Evolutionary conservation across 768 basidiomycete genomes (phyloP).

Genomic region (Lactarius pseudohatsudake): DNA sequence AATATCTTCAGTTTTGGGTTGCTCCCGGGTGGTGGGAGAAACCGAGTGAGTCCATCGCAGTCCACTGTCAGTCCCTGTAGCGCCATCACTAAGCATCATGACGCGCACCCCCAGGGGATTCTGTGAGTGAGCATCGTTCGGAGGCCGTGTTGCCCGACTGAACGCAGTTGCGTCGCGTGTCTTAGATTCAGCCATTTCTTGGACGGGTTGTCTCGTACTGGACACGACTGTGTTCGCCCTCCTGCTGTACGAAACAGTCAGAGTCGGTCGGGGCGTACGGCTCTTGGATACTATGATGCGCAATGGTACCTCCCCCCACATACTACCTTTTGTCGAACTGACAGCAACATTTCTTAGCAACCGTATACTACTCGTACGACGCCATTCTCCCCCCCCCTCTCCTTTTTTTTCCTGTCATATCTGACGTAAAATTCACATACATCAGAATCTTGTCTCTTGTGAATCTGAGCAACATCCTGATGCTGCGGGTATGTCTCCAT

Average conservation of each 20-base stretch:
- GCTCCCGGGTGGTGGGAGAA: background rate
- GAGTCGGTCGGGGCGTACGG: background rate
- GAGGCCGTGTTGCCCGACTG: background rate
- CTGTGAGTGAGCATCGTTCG: constrained; percentile 2
- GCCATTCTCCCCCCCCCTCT: too few relatives aligned
- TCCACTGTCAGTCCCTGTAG: too few relatives aligned
- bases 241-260: background rate
- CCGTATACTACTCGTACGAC: constrained; percentile 9
- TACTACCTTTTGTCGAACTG: background rate
- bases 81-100: background rate
- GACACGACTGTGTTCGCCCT: constrained; percentile 5
- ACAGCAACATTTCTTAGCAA: background rate
- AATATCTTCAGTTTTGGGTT: background rate
- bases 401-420: too few relatives aligned
- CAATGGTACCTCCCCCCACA: background rate
- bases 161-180: background rate
- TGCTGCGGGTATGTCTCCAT: background rate
- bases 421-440: background rate
- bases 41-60: constrained; percentile 4
- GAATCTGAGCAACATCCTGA: constrained; percentile 6
- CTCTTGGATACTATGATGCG: constrained; percentile 1
- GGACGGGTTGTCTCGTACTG: background rate
- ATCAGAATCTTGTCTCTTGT: background rate
- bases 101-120: background rate
- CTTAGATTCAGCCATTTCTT: background rate